phyloP scores from a whole-genome alignment of 139 green algal genomes.

The Chlorella sp. region DNA sequence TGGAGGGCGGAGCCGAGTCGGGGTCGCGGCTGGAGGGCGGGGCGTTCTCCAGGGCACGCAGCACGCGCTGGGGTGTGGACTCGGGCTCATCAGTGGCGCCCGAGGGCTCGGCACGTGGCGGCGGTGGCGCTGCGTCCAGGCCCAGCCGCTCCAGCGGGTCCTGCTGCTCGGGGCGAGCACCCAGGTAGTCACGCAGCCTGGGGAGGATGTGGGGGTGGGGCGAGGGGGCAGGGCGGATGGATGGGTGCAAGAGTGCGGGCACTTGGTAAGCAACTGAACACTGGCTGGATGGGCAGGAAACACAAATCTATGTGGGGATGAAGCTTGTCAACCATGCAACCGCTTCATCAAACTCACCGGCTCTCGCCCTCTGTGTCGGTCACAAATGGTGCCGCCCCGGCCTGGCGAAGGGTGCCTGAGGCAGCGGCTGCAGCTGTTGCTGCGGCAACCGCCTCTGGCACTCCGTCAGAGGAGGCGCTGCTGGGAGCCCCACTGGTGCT shows the following conservation, averaged over 20 bases:
- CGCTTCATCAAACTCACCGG: neutral
- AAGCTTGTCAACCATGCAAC: too few relatives aligned
- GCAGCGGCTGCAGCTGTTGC: neutral
- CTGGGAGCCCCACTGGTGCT: constrained; percentile 1
- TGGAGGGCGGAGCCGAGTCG: neutral
- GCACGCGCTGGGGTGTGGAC: neutral
- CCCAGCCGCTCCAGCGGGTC: constrained; percentile 28
- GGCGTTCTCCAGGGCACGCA: neutral
- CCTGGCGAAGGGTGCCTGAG: too few relatives aligned
- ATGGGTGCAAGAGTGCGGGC: neutral
- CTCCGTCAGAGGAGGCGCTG: neutral
- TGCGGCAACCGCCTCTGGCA: neutral
- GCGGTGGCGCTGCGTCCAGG: neutral
- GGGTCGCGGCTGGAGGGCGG: too few relatives aligned
- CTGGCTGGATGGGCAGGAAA: too few relatives aligned
- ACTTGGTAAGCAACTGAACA: too few relatives aligned
- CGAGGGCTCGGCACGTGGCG: neutral
- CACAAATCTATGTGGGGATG: too few relatives aligned
- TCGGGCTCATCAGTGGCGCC: too few relatives aligned
- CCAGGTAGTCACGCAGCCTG: constrained; percentile 31
- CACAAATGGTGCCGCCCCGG: neutral
- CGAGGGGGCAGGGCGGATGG: neutral
- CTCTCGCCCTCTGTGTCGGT: neutral
- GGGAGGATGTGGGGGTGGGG: neutral
- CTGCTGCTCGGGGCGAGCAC: neutral